Evolutionary conservation across 2,329 filamentous ascomycete species (phyloP).

Genomic region (Pestalotiopsis sp.): DNA sequence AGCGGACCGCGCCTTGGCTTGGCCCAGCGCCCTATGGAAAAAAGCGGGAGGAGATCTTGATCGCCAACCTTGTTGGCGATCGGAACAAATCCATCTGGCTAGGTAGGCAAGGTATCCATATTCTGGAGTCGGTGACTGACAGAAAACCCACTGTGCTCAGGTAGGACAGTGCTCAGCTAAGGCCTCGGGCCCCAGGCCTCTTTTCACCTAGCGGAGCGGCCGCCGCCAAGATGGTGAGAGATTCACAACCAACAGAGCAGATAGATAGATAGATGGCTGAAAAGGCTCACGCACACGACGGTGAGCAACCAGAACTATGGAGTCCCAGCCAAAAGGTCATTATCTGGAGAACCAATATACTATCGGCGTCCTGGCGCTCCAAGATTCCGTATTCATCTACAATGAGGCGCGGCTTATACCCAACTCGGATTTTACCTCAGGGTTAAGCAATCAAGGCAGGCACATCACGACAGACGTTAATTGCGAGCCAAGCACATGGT

Average conservation of each 20-base stretch:
- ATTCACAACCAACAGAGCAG: not conserved
- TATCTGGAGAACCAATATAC: not conserved
- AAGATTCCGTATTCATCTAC: not conserved
- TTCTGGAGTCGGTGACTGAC: not conserved
- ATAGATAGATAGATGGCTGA: not conserved
- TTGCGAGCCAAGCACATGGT: not conserved
- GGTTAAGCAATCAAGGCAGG: not conserved
- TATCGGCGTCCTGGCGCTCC: not conserved
- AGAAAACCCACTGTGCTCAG: not conserved
- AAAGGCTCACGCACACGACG: not conserved
- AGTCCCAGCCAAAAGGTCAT: not conserved
- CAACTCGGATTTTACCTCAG: not conserved
- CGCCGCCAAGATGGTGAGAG: not conserved
- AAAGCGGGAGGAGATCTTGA: not conserved
- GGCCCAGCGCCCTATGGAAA: not conserved
- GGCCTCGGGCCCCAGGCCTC: not conserved
- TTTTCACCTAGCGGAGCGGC: not conserved
- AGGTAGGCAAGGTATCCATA: not conserved
- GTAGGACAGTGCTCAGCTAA: not conserved
- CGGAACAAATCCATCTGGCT: not conserved
- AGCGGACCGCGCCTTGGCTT: not conserved
- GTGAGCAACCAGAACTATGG: not conserved
- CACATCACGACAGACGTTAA: not conserved
- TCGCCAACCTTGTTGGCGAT: not conserved
- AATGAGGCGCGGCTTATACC: not conserved